Evolutionary conservation across 495 filamentous ascomycete genomes (phyloP).

Genomic region (Parathielavia appendiculata): DNA sequence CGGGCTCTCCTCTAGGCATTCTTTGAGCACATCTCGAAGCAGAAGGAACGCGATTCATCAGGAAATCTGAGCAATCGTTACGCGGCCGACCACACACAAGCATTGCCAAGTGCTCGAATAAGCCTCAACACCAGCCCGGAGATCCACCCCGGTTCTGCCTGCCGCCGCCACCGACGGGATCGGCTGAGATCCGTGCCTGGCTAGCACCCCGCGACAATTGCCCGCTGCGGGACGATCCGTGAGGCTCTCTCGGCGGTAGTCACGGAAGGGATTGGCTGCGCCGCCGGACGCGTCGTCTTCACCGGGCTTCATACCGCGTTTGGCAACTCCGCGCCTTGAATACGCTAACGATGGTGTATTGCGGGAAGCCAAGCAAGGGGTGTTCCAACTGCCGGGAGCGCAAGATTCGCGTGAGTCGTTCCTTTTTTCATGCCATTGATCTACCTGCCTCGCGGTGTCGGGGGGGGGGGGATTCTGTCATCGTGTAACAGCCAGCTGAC

Average conservation of each 20-base stretch:
- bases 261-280: slow-evolving; percentile 14
- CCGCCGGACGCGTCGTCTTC: slow-evolving; percentile 13
- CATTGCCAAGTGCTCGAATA: neutral
- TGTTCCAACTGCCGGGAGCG: slow-evolving; percentile 59
- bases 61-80: neutral
- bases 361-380: slow-evolving; percentile 64
- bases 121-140: neutral
- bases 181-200: neutral
- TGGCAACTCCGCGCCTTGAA: neutral
- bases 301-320: slow-evolving; percentile 6
- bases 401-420: slow-evolving; percentile 40
- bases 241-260: slow-evolving; percentile 10
- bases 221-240: slow-evolving; percentile 1
- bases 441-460: too few relatives aligned
- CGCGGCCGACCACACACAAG: neutral
- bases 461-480: neutral
- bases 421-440: neutral
- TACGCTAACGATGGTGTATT: slow-evolving; percentile 57
- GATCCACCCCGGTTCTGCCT: neutral
- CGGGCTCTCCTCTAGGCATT: slow-evolving; percentile 15
- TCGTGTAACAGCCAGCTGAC: slow-evolving; percentile 14
- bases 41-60: neutral
- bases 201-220: neutral
- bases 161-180: neutral
- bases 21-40: slow-evolving; percentile 5